Base-by-base conservation (phyloP, 2,329 filamentous ascomycete genomes). In the Ophiostoma perfectum region DNA sequence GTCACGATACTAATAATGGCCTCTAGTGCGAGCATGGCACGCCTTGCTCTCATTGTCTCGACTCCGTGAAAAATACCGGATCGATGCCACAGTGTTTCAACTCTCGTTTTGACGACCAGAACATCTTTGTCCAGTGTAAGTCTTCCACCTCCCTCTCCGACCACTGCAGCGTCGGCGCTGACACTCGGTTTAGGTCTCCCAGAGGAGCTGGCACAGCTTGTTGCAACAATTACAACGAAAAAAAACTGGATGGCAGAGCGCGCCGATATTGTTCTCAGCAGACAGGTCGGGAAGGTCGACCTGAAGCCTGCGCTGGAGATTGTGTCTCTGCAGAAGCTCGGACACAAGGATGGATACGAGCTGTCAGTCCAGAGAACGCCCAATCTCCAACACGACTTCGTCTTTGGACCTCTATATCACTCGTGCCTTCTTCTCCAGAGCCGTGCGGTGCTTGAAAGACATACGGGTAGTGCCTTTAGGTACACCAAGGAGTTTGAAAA, bases 361-460 rank as follows among this genome's bases (percentile, higher is more conserved):
- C 18, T 12, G 7, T 65, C 65, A 6, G 49, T 67, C 39, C 39
- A 45, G 41, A 38, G 27, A 4, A 36, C 41, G 14, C 9, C 38
- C 55, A 38, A 60, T 0, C 12, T 18, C 27, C 11, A 64, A 12
- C 36, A 45, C 27, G 49, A 68, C 27, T 18, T 36, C 2, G 18
- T 70, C 36, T 60, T 65, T 52, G 41, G 49, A 7, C 66, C 64
- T 1, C 60, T 70, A 7, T 66, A 70, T 66, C 47, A 68, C n/a
- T 27, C 49, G 12, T 62, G 60, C 36, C 16, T 70, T 16, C n/a
- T 70, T 11, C 63, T 68, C 3, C 70, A 71, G 16, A 41, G 52
- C 4, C 66, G 64, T 12, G 39, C 9, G 4, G 39, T 18, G 60
- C 39, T 63, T 7, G 12, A 18, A 39, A 42, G 11, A 39, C 38